Evolutionary conservation across 2,329 filamentous ascomycete genomes (phyloP), one percentile per base, ranked within the genome.

Genomic region (Cercospora sp.): DNA sequence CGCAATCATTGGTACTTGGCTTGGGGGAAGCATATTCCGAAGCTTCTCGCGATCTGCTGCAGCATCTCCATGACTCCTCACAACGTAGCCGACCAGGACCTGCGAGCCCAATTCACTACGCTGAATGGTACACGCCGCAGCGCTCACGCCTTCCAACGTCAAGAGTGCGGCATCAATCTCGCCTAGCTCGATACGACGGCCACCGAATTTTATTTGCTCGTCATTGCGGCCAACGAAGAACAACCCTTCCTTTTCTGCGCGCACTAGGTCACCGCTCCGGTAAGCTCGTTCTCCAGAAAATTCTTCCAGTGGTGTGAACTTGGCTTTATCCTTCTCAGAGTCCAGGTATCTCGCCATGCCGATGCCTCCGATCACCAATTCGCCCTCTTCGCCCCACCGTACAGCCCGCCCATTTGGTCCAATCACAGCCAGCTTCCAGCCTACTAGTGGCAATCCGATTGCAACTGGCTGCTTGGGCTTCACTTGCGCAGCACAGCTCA

Each of bases 291-390:
- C 65, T 21, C 65, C 58, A 10, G 28, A 53, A 5, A 66, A 66
- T 7, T 63, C 58, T n/a, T 40, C n/a, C 5, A 57, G 28, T 1
- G 59, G 32, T 18, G 26, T 58, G n/a, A 66, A 66, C 32, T 63
- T 66, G n/a, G 51, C 40, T n/a, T 34, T 66, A 24, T 66, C 65
- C 49, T 66, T 66, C n/a, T 66, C 65, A 8, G 45, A 21, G 30
- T 66, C 65, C 43, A 66, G 59, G 5, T 66, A 66, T 53, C 65
- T 60, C 18, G 65, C 65, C 59, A 66, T 63, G n/a, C 59, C 65
- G 21, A 66, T 26, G 24, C 65, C 59, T 16, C 65, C 65, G 34
- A 66, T 66, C 28, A 66, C 53, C 43, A 66, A 24, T 45, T 66
- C 65, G 18, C 65, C 65, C 34, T 53, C 45, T 18, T 66, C 65